These are phyloP conservation scores for Rhizophagus clarus DNA, from an alignment of 192 early-diverging fungal species.

Conservation along the genomic window DNA sequence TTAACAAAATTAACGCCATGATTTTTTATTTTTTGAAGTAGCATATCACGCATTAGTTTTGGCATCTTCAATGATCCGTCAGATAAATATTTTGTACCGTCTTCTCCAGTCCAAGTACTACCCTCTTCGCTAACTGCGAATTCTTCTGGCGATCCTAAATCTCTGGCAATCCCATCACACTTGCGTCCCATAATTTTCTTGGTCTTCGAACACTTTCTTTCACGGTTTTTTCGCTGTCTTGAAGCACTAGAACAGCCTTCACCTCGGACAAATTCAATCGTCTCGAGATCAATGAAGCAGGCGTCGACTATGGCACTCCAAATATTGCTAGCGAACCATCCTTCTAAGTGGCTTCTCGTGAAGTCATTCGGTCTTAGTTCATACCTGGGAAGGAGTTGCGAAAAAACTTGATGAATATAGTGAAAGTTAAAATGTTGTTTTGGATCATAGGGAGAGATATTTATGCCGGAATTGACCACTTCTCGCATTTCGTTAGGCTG, in stretches of 20 bases:
- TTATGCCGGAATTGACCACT: conserved; percentile 26
- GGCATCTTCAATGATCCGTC: conserved; percentile 23
- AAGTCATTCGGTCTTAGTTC: conserved; percentile 25
- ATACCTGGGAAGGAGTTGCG: conserved; percentile 28
- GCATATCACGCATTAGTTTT: conserved; percentile 27
- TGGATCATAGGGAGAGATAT: conserved; percentile 27
- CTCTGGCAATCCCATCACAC: conserved; percentile 26
- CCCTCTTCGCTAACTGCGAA: conserved; percentile 32
- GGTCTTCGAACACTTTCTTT: background rate
- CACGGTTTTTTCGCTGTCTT: conserved; percentile 15
- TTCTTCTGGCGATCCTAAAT: conserved; percentile 31
- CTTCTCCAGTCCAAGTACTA: background rate
- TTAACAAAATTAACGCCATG: conserved; percentile 15
- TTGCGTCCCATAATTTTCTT: conserved; percentile 23
- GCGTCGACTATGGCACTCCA: background rate
- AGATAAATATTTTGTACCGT: conserved; percentile 21
- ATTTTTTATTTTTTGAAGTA: conserved; percentile 26
- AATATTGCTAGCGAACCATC: conserved; percentile 28
- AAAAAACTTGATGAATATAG: conserved; percentile 31
- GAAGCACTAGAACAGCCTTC: conserved; percentile 31
- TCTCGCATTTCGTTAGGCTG: conserved; percentile 28
- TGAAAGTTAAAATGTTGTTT: conserved; percentile 29
- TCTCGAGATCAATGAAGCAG: conserved; percentile 27
- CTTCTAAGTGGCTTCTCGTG: conserved; percentile 24
- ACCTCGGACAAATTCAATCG: conserved; percentile 29